Evolutionary conservation across 2,329 filamentous ascomycete genomes (phyloP).

Genomic region (Sarocladiaceae sp.): DNA sequence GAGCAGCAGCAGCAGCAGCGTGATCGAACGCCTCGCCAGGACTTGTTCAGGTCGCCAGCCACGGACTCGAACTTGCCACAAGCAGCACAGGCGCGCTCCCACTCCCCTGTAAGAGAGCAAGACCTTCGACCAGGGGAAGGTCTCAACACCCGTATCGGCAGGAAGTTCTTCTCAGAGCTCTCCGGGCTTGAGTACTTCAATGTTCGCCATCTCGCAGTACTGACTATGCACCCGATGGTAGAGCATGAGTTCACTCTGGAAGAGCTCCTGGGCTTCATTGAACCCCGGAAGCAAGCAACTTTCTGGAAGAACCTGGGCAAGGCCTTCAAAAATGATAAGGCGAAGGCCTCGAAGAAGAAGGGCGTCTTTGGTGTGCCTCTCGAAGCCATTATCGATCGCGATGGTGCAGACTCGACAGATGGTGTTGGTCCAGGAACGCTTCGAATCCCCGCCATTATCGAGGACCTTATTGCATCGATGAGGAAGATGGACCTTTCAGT

Average conservation of each 20-base stretch:
- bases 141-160: conserved; percentile 48
- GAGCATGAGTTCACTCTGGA: conserved; percentile 90
- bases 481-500: conserved; percentile 98
- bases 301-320: conserved; percentile 99
- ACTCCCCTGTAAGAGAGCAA: conserved; percentile 44
- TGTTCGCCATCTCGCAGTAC: conserved; percentile 85
- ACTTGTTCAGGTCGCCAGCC: conserved; percentile 22
- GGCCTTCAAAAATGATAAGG: conserved; percentile 82
- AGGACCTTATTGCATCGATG: conserved; percentile 91
- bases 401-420: conserved; percentile 95
- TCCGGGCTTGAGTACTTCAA: conserved; percentile 97
- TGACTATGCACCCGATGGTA: conserved; percentile 89
- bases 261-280: conserved; percentile 85
- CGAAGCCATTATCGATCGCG: conserved; percentile 83
- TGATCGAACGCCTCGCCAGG: conserved; percentile 43
- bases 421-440: conserved; percentile 88
- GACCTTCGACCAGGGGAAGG: conserved; percentile 46
- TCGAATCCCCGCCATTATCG: conserved; percentile 87
- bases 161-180: conserved; percentile 92
- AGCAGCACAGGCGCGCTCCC: conserved; percentile 26
- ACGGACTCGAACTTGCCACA: conserved; percentile 8
- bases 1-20: conserved; percentile 84
- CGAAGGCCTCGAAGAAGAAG: conserved; percentile 78
- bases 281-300: conserved; percentile 78
- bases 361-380: conserved; percentile 87